Evolutionary conservation across 495 filamentous ascomycete species (phyloP).

Genomic region (Aspergillus coremiiformis): DNA sequence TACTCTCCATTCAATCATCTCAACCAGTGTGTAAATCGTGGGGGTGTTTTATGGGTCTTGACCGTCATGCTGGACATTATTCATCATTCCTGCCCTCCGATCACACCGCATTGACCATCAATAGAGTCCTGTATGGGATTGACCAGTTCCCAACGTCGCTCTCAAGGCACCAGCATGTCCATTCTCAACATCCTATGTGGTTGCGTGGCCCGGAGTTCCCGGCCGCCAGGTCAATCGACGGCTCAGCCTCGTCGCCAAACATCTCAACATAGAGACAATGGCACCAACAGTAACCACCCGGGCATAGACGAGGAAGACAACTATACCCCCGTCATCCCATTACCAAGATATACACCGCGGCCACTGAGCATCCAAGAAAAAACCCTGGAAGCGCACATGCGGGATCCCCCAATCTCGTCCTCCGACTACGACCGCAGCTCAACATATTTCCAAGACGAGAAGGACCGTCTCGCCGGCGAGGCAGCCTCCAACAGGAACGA

Average conservation of each 20-base stretch:
- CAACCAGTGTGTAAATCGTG: not conserved
- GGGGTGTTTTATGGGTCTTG: not conserved
- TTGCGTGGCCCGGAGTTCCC: constrained; percentile 16
- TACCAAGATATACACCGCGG: constrained; percentile 38
- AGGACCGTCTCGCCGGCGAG: constrained; percentile 21
- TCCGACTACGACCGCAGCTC: not conserved
- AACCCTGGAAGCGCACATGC: constrained; percentile 34
- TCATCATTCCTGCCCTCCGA: not conserved
- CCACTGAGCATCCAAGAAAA: constrained; percentile 38
- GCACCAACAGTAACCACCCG: constrained; percentile 5
- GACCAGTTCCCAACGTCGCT: no score
- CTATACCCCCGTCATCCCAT: constrained; percentile 30
- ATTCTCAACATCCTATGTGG: constrained; percentile 26
- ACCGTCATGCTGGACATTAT: not conserved
- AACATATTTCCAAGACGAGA: constrained; percentile 25
- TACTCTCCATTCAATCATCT: no score
- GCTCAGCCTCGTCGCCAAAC: constrained; percentile 14
- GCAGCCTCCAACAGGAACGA: not conserved
- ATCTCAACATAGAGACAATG: constrained; percentile 18
- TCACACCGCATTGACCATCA: not conserved
- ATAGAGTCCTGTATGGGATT: no score
- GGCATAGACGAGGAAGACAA: constrained; percentile 21
- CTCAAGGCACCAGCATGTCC: no score
- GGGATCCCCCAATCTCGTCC: constrained; percentile 32
- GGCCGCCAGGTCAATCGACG: constrained; percentile 8